phyloP scores from a whole-genome alignment of 306 rosid genomes.

The Cucurbita ficifolia region DNA sequence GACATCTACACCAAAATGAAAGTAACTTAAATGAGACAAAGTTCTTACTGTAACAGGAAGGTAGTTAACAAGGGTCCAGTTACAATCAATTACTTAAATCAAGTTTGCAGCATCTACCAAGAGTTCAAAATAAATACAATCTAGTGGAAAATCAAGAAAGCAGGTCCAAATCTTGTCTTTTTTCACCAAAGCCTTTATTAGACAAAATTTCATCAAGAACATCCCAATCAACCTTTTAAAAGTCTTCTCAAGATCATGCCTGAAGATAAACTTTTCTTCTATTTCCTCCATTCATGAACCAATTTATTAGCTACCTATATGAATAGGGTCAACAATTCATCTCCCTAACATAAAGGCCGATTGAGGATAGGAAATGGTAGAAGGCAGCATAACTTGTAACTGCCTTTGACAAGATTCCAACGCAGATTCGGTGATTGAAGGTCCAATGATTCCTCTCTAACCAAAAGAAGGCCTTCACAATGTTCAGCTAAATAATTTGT shows the following conservation, averaged over 20 bases:
- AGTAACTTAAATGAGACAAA: slow-evolving; percentile 4
- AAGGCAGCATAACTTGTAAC: not conserved
- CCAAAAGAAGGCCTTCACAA: too few species aligned
- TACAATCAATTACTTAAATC: not conserved
- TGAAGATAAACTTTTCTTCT: not conserved
- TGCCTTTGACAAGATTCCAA: not conserved
- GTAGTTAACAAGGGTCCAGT: not conserved
- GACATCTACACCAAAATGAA: slow-evolving; percentile 42
- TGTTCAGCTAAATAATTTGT: too few species aligned
- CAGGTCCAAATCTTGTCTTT: not conserved
- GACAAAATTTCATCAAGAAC: not conserved
- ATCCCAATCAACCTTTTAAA: not conserved
- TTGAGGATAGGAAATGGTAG: not conserved
- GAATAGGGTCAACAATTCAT: not conserved
- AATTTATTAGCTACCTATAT: not conserved
- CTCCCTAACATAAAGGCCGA: not conserved
- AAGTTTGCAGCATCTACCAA: not conserved
- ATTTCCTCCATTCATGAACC: not conserved
- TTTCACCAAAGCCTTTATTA: not conserved
- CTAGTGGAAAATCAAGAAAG: not conserved
- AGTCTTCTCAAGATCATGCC: not conserved
- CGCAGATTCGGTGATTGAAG: not conserved
- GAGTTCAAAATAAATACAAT: not conserved
- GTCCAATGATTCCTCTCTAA: too few species aligned
- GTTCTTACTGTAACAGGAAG: not conserved